A percentile compares a stretch with the other conserved stretches of the same genome.
Evolutionary conservation across 371 early-diverging fungal genomes (phyloP).

Genomic region (Rozella allomycis): DNA sequence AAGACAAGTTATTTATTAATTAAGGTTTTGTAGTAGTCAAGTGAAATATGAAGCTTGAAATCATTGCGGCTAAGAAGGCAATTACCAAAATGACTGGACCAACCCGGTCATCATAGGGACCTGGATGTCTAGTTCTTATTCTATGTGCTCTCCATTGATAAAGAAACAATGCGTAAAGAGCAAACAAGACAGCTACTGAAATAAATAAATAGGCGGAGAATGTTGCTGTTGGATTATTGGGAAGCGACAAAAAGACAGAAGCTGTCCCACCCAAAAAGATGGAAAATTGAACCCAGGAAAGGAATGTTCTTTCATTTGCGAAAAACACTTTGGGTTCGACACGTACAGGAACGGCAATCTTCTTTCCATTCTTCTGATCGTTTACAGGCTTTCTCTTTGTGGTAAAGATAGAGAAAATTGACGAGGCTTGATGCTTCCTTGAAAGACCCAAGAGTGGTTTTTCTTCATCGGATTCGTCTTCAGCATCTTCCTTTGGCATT

Average conservation of each 20-base stretch:
- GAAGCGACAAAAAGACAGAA: constrained; percentile 17
- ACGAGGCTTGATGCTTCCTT: not conserved
- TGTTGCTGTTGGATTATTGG: constrained; percentile 14
- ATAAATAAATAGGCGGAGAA: constrained; percentile 41
- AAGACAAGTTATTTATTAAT: no score
- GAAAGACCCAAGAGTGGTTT: not conserved
- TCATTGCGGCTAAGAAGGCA: constrained; percentile 21
- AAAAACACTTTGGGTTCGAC: constrained; percentile 98
- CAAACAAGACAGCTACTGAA: constrained; percentile 46
- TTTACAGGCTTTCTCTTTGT: not conserved
- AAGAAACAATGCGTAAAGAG: constrained; percentile 71
- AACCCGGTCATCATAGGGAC: constrained; percentile 19
- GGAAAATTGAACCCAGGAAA: constrained; percentile 64
- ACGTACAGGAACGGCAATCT: constrained; percentile 54
- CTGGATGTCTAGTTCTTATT: constrained; percentile 15
- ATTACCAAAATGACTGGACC: constrained; percentile 18
- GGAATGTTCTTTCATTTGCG: constrained; percentile 97
- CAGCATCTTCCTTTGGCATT: not conserved
- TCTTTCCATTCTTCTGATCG: not conserved
- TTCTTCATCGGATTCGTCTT: constrained; percentile 3
- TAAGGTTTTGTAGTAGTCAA: no score
- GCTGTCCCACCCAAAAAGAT: constrained; percentile 31
- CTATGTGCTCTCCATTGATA: constrained; percentile 78
- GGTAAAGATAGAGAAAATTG: no score
- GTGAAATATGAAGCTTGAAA: no score